Percentiles rank a stretch among this genome's conserved stretches.
Evolutionary conservation across 2,329 filamentous ascomycete species (phyloP).

Genomic region (Fusarium keratoplasticum): DNA sequence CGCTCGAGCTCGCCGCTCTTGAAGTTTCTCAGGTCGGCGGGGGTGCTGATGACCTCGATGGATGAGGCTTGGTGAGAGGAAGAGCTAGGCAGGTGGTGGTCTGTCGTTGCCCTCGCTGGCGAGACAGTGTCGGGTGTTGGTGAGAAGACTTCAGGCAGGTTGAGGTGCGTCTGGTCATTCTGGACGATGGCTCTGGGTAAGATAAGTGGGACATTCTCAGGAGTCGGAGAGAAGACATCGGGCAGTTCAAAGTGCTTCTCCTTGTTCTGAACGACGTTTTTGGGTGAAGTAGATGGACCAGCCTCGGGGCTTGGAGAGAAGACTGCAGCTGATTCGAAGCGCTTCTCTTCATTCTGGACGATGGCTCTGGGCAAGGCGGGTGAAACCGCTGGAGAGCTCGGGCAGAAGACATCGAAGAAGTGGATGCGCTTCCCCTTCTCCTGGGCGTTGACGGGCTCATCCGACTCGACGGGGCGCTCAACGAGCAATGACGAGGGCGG

Average conservation of each 20-base stretch:
- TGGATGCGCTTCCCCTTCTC: neutral
- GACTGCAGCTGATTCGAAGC: neutral
- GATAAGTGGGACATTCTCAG: neutral
- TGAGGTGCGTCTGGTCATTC: neutral
- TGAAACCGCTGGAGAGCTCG: neutral
- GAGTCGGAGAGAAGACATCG: neutral
- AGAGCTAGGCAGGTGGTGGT: neutral
- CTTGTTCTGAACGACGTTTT: neutral
- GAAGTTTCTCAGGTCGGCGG: neutral
- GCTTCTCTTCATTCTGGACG: neutral
- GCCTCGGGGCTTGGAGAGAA: neutral
- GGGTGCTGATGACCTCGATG: constrained; percentile 27
- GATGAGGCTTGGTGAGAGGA: constrained; percentile 12
- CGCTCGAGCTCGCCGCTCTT: neutral
- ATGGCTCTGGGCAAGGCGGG: neutral
- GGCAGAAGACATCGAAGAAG: neutral
- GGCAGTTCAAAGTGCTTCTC: neutral
- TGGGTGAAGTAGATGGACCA: neutral
- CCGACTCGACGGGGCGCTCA: constrained; percentile 5
- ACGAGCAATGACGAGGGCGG: constrained; percentile 35
- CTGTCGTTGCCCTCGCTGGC: neutral
- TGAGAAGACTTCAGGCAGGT: neutral
- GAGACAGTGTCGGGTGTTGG: neutral
- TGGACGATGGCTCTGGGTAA: neutral
- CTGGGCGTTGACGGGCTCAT: neutral